Evolutionary conservation across 2,329 filamentous ascomycete species (phyloP).

Genomic region (Herpotrichia juniperi): DNA sequence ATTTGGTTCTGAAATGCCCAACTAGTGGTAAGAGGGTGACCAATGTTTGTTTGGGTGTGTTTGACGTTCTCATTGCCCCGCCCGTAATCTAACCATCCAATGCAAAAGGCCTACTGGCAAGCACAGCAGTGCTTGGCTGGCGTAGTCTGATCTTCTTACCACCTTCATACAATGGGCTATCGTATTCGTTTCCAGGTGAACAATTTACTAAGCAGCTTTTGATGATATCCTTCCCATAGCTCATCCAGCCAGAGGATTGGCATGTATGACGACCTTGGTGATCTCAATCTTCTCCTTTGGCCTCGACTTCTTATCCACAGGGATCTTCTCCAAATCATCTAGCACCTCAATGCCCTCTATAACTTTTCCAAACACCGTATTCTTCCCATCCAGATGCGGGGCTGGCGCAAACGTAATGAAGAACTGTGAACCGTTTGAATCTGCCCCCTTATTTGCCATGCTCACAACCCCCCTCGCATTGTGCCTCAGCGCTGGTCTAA

Average conservation of each 20-base stretch:
- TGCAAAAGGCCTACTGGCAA: neutral
- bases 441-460: conserved; percentile 80
- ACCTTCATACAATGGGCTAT: no score
- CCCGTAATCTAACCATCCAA: neutral
- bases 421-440: conserved; percentile 80
- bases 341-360: conserved; percentile 66
- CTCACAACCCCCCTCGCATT: conserved; percentile 72
- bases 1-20: neutral
- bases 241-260: conserved; percentile 75
- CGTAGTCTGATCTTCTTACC: no score
- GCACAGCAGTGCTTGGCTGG: no score
- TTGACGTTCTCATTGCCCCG: no score
- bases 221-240: neutral
- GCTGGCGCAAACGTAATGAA: conserved; percentile 80
- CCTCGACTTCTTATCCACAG: conserved; percentile 78
- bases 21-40: no score
- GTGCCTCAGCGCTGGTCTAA: conserved; percentile 72
- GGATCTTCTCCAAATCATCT: conserved; percentile 71
- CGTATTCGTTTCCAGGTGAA: no score
- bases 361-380: conserved; percentile 82
- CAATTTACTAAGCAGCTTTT: no score
- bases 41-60: no score
- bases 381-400: conserved; percentile 81
- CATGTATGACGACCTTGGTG: conserved; percentile 74
- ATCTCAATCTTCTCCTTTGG: conserved; percentile 72